Evolutionary conservation across 495 filamentous ascomycete species (phyloP).

Genomic region (Endocarpon pusillum): DNA sequence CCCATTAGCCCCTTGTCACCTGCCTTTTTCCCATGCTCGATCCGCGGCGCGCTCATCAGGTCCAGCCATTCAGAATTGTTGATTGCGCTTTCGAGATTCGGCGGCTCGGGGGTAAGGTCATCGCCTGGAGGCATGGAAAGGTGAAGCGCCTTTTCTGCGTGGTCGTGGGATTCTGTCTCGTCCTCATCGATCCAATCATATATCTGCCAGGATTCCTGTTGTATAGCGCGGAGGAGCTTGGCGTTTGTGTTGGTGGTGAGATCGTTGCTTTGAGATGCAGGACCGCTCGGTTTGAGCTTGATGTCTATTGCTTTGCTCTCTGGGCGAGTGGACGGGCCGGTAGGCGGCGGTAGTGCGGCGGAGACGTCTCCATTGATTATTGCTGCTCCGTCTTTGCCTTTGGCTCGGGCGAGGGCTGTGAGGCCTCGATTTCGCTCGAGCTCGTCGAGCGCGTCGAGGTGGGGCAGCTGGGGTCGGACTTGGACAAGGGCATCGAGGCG

Average conservation of each 20-base stretch:
- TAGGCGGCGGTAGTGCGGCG: no score
- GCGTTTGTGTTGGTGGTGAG: no score
- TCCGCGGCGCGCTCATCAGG: constrained; percentile 43
- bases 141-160: constrained; percentile 40
- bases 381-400: constrained; percentile 16
- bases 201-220: constrained; percentile 50
- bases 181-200: constrained; percentile 55
- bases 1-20: background rate
- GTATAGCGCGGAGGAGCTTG: constrained; percentile 39
- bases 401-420: constrained; percentile 20
- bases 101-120: no score
- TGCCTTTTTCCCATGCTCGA: constrained; percentile 22
- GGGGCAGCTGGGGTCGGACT: constrained; percentile 56
- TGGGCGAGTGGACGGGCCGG: constrained; percentile 22
- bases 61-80: constrained; percentile 44
- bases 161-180: constrained; percentile 41
- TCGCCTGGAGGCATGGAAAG: constrained; percentile 39
- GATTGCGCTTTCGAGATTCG: constrained; percentile 35
- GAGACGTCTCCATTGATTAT: constrained; percentile 29
- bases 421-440: constrained; percentile 15
- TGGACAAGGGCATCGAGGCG: constrained; percentile 51
- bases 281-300: constrained; percentile 46
- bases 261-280: constrained; percentile 34
- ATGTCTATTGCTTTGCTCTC: constrained; percentile 51
- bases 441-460: constrained; percentile 52